Evolutionary conservation across 2,329 filamentous ascomycete species (phyloP), one percentile per base, ranked within the genome.

Genomic region (Periconia sp.): DNA sequence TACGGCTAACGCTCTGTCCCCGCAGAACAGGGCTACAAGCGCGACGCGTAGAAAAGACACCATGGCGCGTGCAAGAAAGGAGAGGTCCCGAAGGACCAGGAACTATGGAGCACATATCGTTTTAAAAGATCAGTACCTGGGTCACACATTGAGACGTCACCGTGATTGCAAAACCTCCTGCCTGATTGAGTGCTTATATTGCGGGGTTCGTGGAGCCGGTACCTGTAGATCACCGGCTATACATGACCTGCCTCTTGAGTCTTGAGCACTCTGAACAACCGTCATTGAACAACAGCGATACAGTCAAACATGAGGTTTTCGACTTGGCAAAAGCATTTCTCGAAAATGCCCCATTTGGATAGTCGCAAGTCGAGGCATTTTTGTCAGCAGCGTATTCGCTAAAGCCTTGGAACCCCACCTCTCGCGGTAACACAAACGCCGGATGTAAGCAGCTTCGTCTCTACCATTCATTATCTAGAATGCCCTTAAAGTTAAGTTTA

Each of bases 161-260:
- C 41, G 25, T 26, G 45, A 46, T 48, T 28, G 17, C 31, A 30
- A 31, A 34, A 11, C 44, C 46, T 55, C 57, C 57, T 56, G 50
- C 52, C 56, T 48, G 26, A 48, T 53, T 46, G 42, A 59, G 52
- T 32, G 36, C 13, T 19, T 52, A 49, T 35, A 52, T 54, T 60
- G 61, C 61, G 61, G 61, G 61, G 61, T 63, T 51, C 39, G 45
- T 10, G 15, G 47, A 50, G 33, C n/a, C 39, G 35, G 41, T 51
- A 40, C 46, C 36, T 45, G 36, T 40, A 33, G 36, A 44, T 48
- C 23, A 7, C 18, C 21, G 18, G 9, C 11, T 25, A 18, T 21
- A 32, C 12, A 19, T 16, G 23, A 31, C 24, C 30, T 31, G 7
- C 24, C 18, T 12, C 35, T 28, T 15, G 21, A 25, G 12, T 25